phyloP scores from a whole-genome alignment of 2,329 filamentous ascomycete genomes.

The Diaporthe longicolla region DNA sequence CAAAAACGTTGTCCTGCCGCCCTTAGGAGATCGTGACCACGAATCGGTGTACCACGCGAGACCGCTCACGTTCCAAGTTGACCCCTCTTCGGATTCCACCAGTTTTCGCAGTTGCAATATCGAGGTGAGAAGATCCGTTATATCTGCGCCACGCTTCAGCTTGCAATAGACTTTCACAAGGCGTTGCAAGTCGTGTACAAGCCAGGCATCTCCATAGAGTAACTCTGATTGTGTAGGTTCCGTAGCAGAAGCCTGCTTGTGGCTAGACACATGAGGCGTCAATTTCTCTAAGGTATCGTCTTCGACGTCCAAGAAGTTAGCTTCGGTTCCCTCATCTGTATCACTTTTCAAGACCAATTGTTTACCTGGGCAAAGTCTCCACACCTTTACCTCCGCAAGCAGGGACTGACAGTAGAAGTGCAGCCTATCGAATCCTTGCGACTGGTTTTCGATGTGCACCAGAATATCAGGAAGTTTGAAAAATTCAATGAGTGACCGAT shows the following conservation, averaged over 20 bases:
- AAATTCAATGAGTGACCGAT: slow-evolving; percentile 28
- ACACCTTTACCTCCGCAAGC: slow-evolving; percentile 6
- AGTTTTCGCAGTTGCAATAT: background rate
- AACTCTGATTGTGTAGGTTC: no score
- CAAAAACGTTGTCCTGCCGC: no score
- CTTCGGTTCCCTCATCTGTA: no score
- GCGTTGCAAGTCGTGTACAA: background rate
- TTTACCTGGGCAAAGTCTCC: background rate
- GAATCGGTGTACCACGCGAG: no score
- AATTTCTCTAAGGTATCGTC: no score
- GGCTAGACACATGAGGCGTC: no score
- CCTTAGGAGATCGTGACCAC: no score
- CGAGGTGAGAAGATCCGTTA: background rate
- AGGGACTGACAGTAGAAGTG: background rate
- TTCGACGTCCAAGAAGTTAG: background rate
- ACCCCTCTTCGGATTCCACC: background rate
- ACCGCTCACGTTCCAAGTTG: no score
- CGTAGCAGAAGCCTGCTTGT: no score
- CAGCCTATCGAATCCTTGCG: slow-evolving; percentile 5
- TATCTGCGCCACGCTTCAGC: background rate
- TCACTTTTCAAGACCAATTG: no score
- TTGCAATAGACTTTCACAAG: background rate
- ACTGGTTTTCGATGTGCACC: background rate
- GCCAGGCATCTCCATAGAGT: background rate
- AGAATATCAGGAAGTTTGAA: background rate